Evolutionary conservation across 2,329 filamentous ascomycete species (phyloP).

Genomic region (Aureobasidium pullulans): DNA sequence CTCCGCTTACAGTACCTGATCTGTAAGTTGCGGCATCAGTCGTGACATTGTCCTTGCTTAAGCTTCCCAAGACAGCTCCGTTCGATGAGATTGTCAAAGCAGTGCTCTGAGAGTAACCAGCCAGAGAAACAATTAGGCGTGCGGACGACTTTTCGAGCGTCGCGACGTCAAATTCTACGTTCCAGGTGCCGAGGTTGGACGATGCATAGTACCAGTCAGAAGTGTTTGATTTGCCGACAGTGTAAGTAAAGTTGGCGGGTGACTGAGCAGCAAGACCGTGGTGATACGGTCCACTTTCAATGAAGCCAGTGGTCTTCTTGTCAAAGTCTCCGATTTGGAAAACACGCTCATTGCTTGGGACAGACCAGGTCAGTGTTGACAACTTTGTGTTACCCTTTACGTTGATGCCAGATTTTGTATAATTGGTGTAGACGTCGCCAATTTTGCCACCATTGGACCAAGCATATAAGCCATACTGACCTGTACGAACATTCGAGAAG

Average conservation of each 20-base stretch:
- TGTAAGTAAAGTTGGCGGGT: constrained; percentile 40
- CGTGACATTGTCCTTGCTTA: constrained; percentile 8
- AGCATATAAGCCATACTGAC: constrained; percentile 42
- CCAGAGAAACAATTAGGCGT: neutral
- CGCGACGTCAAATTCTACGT: constrained; percentile 23
- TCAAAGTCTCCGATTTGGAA: constrained; percentile 46
- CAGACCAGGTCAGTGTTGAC: constrained; percentile 29
- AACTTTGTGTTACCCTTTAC: constrained; percentile 30
- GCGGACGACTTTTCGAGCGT: neutral
- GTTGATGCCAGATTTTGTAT: constrained; percentile 35
- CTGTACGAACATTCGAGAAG: constrained; percentile 38
- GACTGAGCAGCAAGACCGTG: constrained; percentile 40
- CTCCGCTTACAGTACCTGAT: constrained; percentile 13
- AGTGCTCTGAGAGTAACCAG: constrained; percentile 12
- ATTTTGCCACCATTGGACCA: constrained; percentile 43
- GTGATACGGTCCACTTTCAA: constrained; percentile 37
- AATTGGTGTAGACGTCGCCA: constrained; percentile 39
- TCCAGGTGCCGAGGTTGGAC: constrained; percentile 29
- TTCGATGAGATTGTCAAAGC: constrained; percentile 1
- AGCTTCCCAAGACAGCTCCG: neutral
- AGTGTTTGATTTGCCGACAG: constrained; percentile 31
- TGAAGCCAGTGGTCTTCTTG: constrained; percentile 39
- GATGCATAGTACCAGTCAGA: constrained; percentile 47
- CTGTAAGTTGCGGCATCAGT: constrained; percentile 10
- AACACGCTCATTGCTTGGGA: constrained; percentile 33